phyloP scores from a whole-genome alignment of 768 basidiomycete species.

The Dioszegia hungarica region DNA sequence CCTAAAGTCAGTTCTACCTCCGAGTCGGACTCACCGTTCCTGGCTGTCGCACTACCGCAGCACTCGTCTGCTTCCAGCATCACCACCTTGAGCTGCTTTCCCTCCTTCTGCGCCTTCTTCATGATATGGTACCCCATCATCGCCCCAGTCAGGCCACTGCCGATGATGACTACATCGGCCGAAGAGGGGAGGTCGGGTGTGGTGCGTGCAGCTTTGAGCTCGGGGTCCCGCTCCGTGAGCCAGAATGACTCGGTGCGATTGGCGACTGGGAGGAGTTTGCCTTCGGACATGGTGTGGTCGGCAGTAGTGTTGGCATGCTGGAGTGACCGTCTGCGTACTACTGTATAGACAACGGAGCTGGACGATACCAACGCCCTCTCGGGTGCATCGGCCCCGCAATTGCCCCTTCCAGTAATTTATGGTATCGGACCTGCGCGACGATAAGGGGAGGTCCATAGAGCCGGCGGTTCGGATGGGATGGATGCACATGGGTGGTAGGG shows the following conservation, averaged over 20 bases:
- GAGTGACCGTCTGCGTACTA: too few species aligned
- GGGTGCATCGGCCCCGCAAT: too few species aligned
- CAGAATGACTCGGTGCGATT: slow-evolving; percentile 30
- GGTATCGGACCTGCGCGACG: too few species aligned
- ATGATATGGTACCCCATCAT: slow-evolving; percentile 24
- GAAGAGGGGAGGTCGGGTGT: slow-evolving; percentile 16
- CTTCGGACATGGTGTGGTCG: background rate
- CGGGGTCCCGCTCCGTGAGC: slow-evolving; percentile 24
- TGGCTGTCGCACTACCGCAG: slow-evolving; percentile 26
- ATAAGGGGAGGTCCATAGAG: too few species aligned
- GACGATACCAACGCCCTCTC: too few species aligned
- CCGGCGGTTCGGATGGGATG: too few species aligned
- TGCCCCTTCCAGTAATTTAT: too few species aligned
- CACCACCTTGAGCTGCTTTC: slow-evolving; percentile 13
- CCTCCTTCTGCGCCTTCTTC: slow-evolving; percentile 6
- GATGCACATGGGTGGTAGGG: too few species aligned
- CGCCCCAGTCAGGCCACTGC: slow-evolving; percentile 25
- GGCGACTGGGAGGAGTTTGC: slow-evolving; percentile 16
- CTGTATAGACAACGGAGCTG: too few species aligned
- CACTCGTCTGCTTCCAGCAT: slow-evolving; percentile 34
- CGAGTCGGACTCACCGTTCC: slow-evolving; percentile 20
- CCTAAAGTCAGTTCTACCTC: slow-evolving; percentile 10
- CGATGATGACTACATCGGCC: slow-evolving; percentile 28
- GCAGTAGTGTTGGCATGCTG: too few species aligned
- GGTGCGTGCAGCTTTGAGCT: slow-evolving; percentile 21